Conservation (phyloP, 805 yeast genomes). For the Metschnikowia rubicola region DNA sequence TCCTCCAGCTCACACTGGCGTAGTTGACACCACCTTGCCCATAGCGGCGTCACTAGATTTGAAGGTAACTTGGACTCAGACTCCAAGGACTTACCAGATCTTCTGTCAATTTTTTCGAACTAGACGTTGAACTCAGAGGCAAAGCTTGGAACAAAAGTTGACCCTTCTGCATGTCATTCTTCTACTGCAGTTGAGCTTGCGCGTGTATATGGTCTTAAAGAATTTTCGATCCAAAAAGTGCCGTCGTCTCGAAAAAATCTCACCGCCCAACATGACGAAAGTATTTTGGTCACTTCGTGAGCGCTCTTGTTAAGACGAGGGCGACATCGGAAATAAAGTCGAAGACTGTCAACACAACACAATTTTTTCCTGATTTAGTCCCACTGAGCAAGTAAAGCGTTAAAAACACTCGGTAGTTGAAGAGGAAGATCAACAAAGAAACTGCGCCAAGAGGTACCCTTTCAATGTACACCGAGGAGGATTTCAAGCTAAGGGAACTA, state of each 20-base stretch:
- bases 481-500: constrained; percentile 37
- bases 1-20: too few species aligned
- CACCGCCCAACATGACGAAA: constrained; percentile 69
- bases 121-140: too few species aligned
- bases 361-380: constrained; percentile 84
- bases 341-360: constrained; percentile 48
- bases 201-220: too few species aligned
- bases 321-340: constrained; percentile 51
- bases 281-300: constrained; percentile 50
- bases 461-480: constrained; percentile 17
- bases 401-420: constrained; percentile 62
- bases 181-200: too few species aligned
- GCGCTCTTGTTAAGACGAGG: constrained; percentile 48
- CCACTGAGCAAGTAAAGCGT: constrained; percentile 65
- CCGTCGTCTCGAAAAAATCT: constrained; percentile 48
- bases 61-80: too few species aligned
- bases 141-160: too few species aligned
- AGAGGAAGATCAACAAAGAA: constrained; percentile 65
- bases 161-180: too few species aligned
- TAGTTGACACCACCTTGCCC: too few species aligned
- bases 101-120: too few species aligned
- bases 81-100: too few species aligned
- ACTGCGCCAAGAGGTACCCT: constrained; percentile 56
- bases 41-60: too few species aligned
- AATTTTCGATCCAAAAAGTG: constrained; percentile 44